Conservation (phyloP, 129 eudicot species). For the Lonicera japonica region DNA sequence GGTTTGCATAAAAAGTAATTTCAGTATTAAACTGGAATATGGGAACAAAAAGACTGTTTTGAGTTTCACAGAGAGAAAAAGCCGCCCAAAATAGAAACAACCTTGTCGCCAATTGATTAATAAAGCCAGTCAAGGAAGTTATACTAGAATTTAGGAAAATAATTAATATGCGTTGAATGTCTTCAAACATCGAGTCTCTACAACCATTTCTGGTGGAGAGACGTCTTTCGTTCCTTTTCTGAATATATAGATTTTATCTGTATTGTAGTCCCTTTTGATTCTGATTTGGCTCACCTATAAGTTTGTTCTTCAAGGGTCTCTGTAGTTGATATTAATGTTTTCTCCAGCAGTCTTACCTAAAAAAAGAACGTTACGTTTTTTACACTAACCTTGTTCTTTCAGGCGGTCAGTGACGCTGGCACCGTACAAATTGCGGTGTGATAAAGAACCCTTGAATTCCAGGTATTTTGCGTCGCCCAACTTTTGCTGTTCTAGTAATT, state of each 20-base stretch:
- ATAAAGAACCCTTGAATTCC: slow-evolving; percentile 84
- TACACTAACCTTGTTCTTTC: slow-evolving; percentile 10
- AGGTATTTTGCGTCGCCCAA: slow-evolving; percentile 37
- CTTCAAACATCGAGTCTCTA: not conserved
- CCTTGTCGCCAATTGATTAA: too few species aligned
- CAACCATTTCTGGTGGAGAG: not conserved
- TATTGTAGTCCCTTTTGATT: not conserved
- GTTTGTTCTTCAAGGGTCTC: not conserved
- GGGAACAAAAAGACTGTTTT: too few species aligned
- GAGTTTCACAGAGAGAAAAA: not conserved
- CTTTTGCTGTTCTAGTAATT: not conserved
- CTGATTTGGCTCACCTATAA: not conserved
- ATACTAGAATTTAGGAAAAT: not conserved
- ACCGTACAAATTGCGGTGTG: slow-evolving; percentile 88
- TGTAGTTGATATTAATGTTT: not conserved
- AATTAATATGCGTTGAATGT: too few species aligned
- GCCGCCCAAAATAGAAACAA: not conserved
- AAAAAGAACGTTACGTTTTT: slow-evolving; percentile 1
- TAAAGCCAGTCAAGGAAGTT: not conserved
- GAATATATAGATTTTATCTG: not conserved
- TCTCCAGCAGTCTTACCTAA: not conserved
- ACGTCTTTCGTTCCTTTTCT: not conserved
- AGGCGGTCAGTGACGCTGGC: slow-evolving; percentile 65
- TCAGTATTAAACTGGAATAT: too few species aligned
- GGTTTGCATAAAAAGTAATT: too few species aligned